These are phyloP conservation scores for Zasmidium citrigriseum DNA, from an alignment of 2,329 filamentous ascomycete genomes.

Conservation along the genomic window DNA sequence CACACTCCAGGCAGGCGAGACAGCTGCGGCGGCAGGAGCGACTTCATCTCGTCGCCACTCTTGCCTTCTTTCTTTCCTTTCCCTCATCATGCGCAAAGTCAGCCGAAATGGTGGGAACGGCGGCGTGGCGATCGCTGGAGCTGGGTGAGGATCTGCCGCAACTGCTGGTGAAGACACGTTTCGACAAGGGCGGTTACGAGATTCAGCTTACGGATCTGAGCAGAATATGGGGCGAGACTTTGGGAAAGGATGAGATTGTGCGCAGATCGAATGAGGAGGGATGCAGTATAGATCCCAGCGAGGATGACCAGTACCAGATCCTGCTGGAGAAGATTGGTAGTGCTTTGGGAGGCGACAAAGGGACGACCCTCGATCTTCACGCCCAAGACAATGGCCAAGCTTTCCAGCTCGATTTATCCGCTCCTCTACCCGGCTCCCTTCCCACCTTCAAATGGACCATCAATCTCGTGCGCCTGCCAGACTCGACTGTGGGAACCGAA, in stretches of 20 bases:
- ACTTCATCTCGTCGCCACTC: slow-evolving; percentile 1
- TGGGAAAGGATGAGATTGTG: slow-evolving; percentile 64
- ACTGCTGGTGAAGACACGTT: slow-evolving; percentile 63
- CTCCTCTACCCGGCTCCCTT: slow-evolving; percentile 63
- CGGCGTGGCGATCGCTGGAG: slow-evolving; percentile 22
- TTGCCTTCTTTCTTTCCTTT: background rate
- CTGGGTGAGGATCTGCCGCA: slow-evolving; percentile 48
- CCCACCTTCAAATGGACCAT: slow-evolving; percentile 67
- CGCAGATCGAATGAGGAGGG: slow-evolving; percentile 62
- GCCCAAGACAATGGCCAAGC: slow-evolving; percentile 29
- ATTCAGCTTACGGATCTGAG: slow-evolving; percentile 71
- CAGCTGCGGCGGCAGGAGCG: background rate
- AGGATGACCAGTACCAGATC: slow-evolving; percentile 66
- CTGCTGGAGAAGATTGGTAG: slow-evolving; percentile 65
- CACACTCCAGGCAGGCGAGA: background rate
- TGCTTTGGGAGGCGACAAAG: slow-evolving; percentile 44
- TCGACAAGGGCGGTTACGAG: slow-evolving; percentile 60
- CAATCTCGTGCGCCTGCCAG: slow-evolving; percentile 48
- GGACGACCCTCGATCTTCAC: slow-evolving; percentile 36
- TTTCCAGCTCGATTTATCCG: slow-evolving; percentile 57
- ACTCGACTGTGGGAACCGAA: slow-evolving; percentile 47
- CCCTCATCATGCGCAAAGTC: background rate
- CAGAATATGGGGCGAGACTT: slow-evolving; percentile 69
- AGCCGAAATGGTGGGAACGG: background rate
- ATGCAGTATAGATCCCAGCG: slow-evolving; percentile 72